Evolutionary conservation across 2,329 filamentous ascomycete species (phyloP), one percentile per base, ranked within the genome.

Genomic region (Trichocomaceae sp.): DNA sequence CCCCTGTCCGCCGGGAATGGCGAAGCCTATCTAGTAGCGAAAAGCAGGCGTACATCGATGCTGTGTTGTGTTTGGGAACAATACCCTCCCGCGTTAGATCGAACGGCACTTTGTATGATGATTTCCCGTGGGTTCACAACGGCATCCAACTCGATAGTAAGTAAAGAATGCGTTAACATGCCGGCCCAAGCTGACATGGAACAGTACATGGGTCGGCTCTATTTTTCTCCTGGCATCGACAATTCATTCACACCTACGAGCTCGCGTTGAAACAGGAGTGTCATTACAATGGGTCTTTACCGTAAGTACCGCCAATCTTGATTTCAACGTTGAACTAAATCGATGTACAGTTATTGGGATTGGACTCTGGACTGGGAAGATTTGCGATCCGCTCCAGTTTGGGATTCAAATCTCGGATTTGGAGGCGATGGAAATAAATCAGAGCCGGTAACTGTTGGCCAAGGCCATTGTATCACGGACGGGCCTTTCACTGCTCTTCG

Each of bases 311-410:
- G 23, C 23, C 23, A 26, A 3, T 7, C 23, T 26, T 26, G 23
- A 26, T 26, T 26, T 26, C 7, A 26, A 26, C 23, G 23, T 26
- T 26, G 23, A 26, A 26, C 23, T 26, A 26, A 26, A 26, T 26
- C 7, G 7, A 35, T 35, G 12, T 47, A 26, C 10, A 54, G 52
- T 6, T 54, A 54, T 20, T 54, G 52, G 52, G 22, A 54, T 33
- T 54, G 52, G 52, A 31, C 44, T 20, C 46, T 57, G 15, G 58
- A 60, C 46, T 57, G 37, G 37, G 17, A 54, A n/a, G 41, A 60
- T 49, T 49, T 49, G 5, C 39, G 50, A 13, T 22, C 33, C 23
- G 44, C 54, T 13, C 50, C 57, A 3, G 44, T 60, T 29, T 60
- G 49, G 49, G 53, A 58, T 29, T 19, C 41, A 8, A 19, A 22